phyloP scores from a whole-genome alignment of 2,329 filamentous ascomycete genomes.

The Microcyclosporella mali region DNA sequence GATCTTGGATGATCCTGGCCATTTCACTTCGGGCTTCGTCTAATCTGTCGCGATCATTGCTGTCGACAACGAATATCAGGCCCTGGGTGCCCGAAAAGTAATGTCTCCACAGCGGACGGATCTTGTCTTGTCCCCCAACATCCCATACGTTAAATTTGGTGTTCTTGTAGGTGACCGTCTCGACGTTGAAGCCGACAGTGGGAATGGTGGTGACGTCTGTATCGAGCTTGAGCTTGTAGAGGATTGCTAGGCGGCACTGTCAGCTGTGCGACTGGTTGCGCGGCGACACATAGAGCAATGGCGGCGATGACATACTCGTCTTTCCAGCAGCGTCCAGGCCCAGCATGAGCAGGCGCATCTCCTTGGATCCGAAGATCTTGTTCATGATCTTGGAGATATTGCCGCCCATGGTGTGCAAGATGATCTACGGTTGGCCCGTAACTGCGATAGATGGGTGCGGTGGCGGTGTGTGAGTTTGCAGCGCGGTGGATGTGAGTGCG shows the following conservation, averaged over 20 bases:
- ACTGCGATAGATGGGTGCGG: background rate
- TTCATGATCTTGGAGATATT: constrained; percentile 92
- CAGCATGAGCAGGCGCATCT: constrained; percentile 97
- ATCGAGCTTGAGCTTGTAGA: constrained; percentile 99
- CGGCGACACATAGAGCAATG: background rate
- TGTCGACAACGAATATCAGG: constrained; percentile 99
- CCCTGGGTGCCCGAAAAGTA: constrained; percentile 98
- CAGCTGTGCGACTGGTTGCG: background rate
- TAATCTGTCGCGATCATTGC: constrained; percentile 96
- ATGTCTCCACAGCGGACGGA: constrained; percentile 97
- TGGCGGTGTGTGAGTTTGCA: background rate
- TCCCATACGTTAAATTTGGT: constrained; percentile 99
- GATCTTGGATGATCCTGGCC: constrained; percentile 97
- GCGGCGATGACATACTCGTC: constrained; percentile 58
- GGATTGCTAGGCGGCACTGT: constrained; percentile 55
- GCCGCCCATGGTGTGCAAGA: constrained; percentile 66
- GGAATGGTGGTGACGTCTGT: constrained; percentile 99
- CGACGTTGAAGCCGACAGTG: constrained; percentile 99
- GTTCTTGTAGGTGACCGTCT: constrained; percentile 99
- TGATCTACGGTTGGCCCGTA: constrained; percentile 1
- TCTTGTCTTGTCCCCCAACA: constrained; percentile 99
- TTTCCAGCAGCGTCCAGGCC: constrained; percentile 96
- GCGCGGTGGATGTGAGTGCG: background rate
- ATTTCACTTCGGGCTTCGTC: constrained; percentile 98
- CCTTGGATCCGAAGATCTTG: constrained; percentile 98